These are phyloP conservation scores for Canavalia ensiformis DNA, from an alignment of 306 rosid genomes.

Conservation along the genomic window DNA sequence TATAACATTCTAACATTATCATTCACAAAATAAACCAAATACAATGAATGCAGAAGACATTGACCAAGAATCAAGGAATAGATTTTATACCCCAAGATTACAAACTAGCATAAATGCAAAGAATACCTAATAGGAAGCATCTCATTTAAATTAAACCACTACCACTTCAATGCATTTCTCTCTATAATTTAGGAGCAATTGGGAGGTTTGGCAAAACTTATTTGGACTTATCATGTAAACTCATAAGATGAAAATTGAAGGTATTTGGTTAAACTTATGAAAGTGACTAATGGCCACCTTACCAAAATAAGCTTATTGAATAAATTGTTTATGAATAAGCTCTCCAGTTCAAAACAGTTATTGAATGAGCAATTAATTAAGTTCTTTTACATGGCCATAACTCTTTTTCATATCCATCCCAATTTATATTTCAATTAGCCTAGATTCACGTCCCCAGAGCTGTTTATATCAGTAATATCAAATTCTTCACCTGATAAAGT, in stretches of 20 bases:
- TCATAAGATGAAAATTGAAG: not conserved
- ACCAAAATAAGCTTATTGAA: not conserved
- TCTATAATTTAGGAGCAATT: not conserved
- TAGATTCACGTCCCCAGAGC: not conserved
- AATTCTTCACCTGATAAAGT: not conserved
- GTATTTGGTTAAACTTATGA: not conserved
- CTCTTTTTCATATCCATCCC: not conserved
- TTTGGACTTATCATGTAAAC: not conserved
- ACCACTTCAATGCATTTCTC: slow-evolving; percentile 15
- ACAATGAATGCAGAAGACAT: slow-evolving; percentile 24
- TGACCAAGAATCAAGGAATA: not conserved
- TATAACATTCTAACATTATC: slow-evolving; percentile 1
- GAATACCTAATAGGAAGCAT: not conserved
- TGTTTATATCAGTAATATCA: not conserved
- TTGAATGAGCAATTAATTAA: not conserved
- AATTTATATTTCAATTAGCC: not conserved
- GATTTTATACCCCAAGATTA: slow-evolving; percentile 19
- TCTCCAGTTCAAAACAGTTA: not conserved
- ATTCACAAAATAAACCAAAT: slow-evolving; percentile 24
- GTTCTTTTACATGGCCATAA: not conserved
- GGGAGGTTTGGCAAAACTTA: not conserved
- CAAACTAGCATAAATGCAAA: slow-evolving; percentile 30
- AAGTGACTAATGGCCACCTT: not conserved
- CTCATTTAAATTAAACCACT: slow-evolving; percentile 6
- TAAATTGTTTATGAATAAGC: not conserved